Conservation (phyloP, 176 grass and related monocot species). For the Elymus sibiricus region DNA sequence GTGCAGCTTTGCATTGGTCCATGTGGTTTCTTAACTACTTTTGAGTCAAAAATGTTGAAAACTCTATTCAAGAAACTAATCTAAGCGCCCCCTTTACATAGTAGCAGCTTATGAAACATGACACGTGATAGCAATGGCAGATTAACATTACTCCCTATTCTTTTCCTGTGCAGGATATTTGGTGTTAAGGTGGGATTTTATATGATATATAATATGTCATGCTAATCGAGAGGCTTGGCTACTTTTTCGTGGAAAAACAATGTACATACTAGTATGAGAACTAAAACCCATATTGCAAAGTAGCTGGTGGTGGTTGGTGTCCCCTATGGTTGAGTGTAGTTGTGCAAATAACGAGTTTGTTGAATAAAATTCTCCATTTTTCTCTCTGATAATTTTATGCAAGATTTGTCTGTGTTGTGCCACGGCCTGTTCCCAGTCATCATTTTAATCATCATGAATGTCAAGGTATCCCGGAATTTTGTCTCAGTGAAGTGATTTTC, state of each 20-base stretch:
- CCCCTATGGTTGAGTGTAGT: conserved; percentile 38
- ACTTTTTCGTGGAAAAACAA: conserved; percentile 8
- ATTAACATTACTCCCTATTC: conserved; percentile 1
- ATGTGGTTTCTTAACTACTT: too few relatives aligned
- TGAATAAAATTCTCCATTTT: conserved; percentile 50
- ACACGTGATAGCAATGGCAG: background rate
- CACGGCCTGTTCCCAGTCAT: background rate
- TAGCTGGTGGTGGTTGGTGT: conserved; percentile 23
- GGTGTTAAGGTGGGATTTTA: conserved; percentile 1
- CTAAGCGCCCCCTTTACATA: background rate
- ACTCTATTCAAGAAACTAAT: background rate
- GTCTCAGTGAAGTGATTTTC: background rate
- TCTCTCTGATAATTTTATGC: background rate
- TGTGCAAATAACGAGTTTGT: conserved; percentile 56
- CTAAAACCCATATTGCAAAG: conserved; percentile 21
- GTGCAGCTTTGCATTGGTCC: background rate
- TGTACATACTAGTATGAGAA: conserved; percentile 56
- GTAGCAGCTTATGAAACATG: background rate
- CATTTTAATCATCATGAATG: too few relatives aligned
- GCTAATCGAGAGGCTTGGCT: conserved; percentile 1
- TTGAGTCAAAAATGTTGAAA: background rate
- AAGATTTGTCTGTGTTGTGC: background rate
- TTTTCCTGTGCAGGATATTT: conserved; percentile 19
- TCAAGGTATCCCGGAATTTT: too few relatives aligned
- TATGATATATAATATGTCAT: conserved; percentile 14